phyloP scores from a whole-genome alignment of 352 stramenopile species.

The Pythium guiyangense region DNA sequence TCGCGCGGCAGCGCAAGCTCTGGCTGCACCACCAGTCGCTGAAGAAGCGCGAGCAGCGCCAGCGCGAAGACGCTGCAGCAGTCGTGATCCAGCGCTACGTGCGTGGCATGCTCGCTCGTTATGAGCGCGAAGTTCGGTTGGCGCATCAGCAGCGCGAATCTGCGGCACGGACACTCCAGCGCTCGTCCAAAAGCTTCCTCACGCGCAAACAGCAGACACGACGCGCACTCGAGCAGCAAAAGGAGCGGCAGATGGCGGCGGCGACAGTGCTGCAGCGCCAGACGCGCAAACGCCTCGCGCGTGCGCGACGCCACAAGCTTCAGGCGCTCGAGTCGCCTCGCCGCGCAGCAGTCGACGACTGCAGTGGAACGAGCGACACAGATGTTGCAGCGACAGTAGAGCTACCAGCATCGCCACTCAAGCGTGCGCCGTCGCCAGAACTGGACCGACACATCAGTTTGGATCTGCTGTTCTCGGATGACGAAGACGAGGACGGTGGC shows the following conservation, averaged over 20 bases:
- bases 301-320: slow-evolving; percentile 5
- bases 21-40: slow-evolving; percentile 44
- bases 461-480: slow-evolving; percentile 53
- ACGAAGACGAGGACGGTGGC: neutral
- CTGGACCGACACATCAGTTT: slow-evolving; percentile 27
- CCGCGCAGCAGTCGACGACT: neutral
- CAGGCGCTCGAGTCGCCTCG: neutral
- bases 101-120: slow-evolving; percentile 31
- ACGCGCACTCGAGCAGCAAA: slow-evolving; percentile 11
- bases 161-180: slow-evolving; percentile 31
- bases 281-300: slow-evolving; percentile 19
- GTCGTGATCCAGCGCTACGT: slow-evolving; percentile 32
- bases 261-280: slow-evolving; percentile 44
- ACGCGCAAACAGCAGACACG: slow-evolving; percentile 17
- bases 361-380: neutral
- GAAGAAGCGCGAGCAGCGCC: slow-evolving; percentile 41
- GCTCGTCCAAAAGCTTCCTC: slow-evolving; percentile 26
- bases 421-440: neutral
- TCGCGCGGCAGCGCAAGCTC: slow-evolving; percentile 31
- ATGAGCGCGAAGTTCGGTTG: slow-evolving; percentile 1
- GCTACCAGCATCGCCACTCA: neutral
- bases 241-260: slow-evolving; percentile 30
- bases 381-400: neutral
- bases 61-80: slow-evolving; percentile 32
- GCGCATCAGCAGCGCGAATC: slow-evolving; percentile 16